These are phyloP conservation scores for Colletotrichum viniferum DNA, from an alignment of 2,329 filamentous ascomycete species.

Conservation along the genomic window DNA sequence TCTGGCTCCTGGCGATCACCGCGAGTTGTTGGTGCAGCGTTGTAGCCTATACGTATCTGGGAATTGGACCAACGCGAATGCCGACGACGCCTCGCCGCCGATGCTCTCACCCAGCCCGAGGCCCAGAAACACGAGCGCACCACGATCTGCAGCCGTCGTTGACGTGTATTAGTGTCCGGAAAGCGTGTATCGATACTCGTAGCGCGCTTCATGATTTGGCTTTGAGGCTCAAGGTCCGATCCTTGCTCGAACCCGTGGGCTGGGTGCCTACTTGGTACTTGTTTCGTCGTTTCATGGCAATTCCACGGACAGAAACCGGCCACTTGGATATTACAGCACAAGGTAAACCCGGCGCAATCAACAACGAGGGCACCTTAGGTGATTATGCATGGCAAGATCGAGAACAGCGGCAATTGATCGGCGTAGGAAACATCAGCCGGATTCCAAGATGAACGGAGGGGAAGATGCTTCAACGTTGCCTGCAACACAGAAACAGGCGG, in stretches of 20 bases:
- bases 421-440: not conserved
- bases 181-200: not conserved
- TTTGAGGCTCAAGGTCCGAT: not conserved
- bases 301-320: not conserved
- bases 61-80: not conserved
- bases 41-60: not conserved
- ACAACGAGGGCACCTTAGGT: not conserved
- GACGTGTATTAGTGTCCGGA: not conserved
- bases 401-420: not conserved
- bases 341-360: not conserved
- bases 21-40: not conserved
- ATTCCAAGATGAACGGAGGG: not conserved
- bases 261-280: not conserved
- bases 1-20: conserved; percentile 8
- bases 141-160: not conserved
- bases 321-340: not conserved
- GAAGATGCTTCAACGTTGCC: no score
- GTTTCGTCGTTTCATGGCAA: not conserved
- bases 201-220: not conserved
- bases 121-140: not conserved
- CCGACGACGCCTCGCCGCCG: not conserved
- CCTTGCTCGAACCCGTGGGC: not conserved
- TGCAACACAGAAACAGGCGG: no score
- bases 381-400: not conserved
- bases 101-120: not conserved